These are phyloP conservation scores for Farysia itapuensis DNA, from an alignment of 1,284 basidiomycete species.

Conservation along the genomic window DNA sequence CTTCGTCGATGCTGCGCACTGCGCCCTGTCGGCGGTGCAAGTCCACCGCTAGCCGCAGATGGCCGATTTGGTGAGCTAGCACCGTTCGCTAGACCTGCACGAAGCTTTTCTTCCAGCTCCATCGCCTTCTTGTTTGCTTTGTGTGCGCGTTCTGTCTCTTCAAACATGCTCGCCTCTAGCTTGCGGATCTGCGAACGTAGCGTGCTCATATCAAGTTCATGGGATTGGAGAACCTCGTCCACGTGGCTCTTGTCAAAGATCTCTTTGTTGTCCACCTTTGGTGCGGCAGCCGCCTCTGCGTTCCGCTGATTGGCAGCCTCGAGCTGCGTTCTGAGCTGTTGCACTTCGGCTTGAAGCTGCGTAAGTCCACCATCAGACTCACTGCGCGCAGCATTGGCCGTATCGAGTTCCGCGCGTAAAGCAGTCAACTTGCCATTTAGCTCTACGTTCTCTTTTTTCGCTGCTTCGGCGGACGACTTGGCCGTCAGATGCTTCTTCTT, in stretches of 20 bases:
- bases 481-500: constrained; percentile 42
- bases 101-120: constrained; percentile 35
- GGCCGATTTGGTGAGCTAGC: too few species aligned
- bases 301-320: constrained; percentile 3
- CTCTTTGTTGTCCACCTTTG: constrained; percentile 19
- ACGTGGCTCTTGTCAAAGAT: constrained; percentile 31
- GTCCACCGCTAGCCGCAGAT: neutral
- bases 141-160: constrained; percentile 42
- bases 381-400: neutral
- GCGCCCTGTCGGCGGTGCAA: neutral
- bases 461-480: constrained; percentile 25
- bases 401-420: constrained; percentile 1
- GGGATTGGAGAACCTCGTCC: constrained; percentile 33
- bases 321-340: constrained; percentile 16
- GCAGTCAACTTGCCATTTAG: constrained; percentile 6
- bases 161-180: constrained; percentile 43
- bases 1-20: constrained; percentile 10
- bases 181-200: constrained; percentile 41
- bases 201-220: constrained; percentile 40
- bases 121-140: constrained; percentile 22
- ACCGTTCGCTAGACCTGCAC: neutral
- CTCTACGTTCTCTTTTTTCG: constrained; percentile 34
- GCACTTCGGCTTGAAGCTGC: constrained; percentile 1
- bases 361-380: neutral
- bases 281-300: constrained; percentile 5